Evolutionary conservation across 257 asterid species (phyloP).

Genomic region (Gardenia jasminoides): DNA sequence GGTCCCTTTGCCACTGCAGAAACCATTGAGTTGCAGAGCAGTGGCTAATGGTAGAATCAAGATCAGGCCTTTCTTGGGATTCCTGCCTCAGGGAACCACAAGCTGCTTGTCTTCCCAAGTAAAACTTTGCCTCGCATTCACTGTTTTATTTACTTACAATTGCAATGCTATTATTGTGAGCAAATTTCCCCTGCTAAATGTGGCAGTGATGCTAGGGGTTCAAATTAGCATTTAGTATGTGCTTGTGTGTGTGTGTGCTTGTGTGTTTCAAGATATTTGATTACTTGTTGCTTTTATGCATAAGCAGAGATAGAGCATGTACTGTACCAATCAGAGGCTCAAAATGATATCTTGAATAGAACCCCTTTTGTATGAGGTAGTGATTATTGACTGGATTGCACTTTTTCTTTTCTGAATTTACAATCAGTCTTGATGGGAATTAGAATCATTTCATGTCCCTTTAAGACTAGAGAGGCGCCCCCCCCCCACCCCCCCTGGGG

Average conservation of each 20-base stretch:
- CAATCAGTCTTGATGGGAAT: background rate
- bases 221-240: background rate
- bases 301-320: background rate
- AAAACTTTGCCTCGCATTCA: constrained; percentile 19
- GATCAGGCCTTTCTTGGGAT: constrained; percentile 63
- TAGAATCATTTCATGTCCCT: background rate
- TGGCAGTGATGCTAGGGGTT: background rate
- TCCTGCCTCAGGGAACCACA: constrained; percentile 54
- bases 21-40: constrained; percentile 43
- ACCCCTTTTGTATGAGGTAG: background rate
- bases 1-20: constrained; percentile 55
- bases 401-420: background rate
- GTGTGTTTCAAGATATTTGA: no score
- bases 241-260: background rate
- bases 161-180: background rate
- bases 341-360: background rate
- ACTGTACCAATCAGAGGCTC: background rate
- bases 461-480: no score
- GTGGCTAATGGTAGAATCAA: constrained; percentile 29
- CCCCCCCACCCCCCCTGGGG: no score
- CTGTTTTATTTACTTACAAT: background rate
- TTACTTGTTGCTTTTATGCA: background rate
- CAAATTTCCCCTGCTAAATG: no score
- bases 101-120: constrained; percentile 36
- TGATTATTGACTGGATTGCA: background rate